These are phyloP conservation scores for Rosellinia necatrix DNA, from an alignment of 2,329 filamentous ascomycete species.

Conservation along the genomic window DNA sequence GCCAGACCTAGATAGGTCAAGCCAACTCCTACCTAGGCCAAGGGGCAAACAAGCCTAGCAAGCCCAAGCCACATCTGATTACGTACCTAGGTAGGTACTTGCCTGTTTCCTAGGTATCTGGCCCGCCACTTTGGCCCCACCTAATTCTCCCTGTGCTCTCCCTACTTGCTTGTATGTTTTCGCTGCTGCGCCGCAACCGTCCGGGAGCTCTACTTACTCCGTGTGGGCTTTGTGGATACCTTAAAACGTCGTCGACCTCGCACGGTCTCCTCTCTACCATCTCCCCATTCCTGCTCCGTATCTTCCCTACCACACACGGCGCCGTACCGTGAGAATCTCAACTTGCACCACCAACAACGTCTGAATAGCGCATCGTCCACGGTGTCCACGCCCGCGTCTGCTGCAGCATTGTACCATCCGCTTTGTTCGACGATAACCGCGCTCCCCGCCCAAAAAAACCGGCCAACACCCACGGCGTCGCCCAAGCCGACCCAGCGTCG, in stretches of 20 bases:
- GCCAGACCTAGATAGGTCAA: no score
- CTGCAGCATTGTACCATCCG: no score
- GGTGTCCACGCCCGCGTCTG: conserved; percentile 28
- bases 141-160: background rate
- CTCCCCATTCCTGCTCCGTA: conserved; percentile 21
- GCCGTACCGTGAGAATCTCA: conserved; percentile 31
- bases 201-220: conserved; percentile 7
- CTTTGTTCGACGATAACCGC: conserved; percentile 21
- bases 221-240: conserved; percentile 29
- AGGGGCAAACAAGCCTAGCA: no score
- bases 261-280: conserved; percentile 22
- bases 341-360: conserved; percentile 32
- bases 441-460: conserved; percentile 8
- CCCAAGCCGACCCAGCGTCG: background rate
- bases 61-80: no score
- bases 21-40: no score
- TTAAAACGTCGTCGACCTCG: conserved; percentile 19
- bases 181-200: conserved; percentile 4
- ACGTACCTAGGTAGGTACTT: no score
- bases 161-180: background rate
- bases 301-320: conserved; percentile 26
- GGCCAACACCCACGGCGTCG: background rate
- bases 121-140: no score
- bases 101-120: no score
- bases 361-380: conserved; percentile 31